phyloP scores from a whole-genome alignment of 371 early-diverging fungal genomes.

The Capillidium heterosporum region DNA sequence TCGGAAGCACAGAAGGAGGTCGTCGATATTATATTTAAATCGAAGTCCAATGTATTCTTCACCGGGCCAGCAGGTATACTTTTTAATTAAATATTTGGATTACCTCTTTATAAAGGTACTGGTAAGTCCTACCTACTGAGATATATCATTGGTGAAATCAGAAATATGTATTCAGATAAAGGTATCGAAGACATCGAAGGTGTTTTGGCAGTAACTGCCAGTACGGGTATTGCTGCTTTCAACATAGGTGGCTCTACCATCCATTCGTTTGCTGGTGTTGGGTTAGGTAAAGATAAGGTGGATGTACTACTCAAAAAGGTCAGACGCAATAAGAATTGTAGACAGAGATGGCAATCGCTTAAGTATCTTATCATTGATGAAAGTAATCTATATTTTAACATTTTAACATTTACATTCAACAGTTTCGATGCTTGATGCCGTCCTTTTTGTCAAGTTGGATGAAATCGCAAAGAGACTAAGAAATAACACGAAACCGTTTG shows the following conservation, averaged over 20 bases:
- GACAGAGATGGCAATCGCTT: slow-evolving; percentile 13
- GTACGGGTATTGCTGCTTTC: slow-evolving; percentile 16
- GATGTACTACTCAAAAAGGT: slow-evolving; percentile 4
- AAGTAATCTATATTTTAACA: slow-evolving; percentile 23
- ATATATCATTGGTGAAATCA: neutral
- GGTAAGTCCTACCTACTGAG: neutral
- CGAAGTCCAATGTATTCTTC: slow-evolving; percentile 27
- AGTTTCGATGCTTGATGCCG: slow-evolving; percentile 80
- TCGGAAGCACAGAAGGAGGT: neutral
- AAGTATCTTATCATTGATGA: slow-evolving; percentile 62
- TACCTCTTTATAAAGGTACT: neutral
- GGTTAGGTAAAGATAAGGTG: slow-evolving; percentile 10
- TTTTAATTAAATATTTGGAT: neutral
- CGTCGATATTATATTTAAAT: neutral
- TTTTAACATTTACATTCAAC: neutral
- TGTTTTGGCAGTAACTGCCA: neutral
- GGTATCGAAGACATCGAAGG: neutral
- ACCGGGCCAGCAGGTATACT: slow-evolving; percentile 22
- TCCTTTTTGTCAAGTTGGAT: slow-evolving; percentile 64
- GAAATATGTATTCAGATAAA: neutral
- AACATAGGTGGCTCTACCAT: slow-evolving; percentile 34
- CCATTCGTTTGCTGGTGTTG: slow-evolving; percentile 32
- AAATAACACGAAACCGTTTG: slow-evolving; percentile 38
- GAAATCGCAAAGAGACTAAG: slow-evolving; percentile 39
- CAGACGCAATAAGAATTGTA: neutral